Base-by-base conservation (phyloP, 805 yeast genomes). In the Starmerella vaccinii region DNA sequence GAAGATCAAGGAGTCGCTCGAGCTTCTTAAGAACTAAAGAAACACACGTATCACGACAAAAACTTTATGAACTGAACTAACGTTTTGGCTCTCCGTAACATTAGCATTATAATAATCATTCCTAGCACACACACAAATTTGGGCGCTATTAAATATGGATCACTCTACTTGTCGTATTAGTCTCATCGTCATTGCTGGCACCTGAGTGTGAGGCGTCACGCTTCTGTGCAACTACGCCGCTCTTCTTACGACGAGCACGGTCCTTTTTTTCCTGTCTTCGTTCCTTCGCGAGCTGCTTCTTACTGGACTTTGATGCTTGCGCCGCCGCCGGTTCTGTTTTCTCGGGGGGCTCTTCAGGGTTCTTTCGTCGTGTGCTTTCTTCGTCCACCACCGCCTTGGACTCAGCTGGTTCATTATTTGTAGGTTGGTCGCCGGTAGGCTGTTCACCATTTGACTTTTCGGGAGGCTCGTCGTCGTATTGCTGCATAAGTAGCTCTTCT, bases 1-100 rank as follows among this genome's bases (percentile, higher is more conserved):
- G 35, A 56, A 60, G 57, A 56, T 67, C 58, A 58, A 58, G 58
- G 80, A 80, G 66, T 83, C 82, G 57, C 76, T 88, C 67, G 84
- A 85, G 74, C 77, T 78, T 51, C 54, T 57, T 55, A 67, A 60
- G n/a, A 41, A 41, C 23, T 41, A 41, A 27, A n/a, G 8, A 13
- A 7, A 37, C 13, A 19, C 40, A 9, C 33, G 15, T 30, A 9
- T 30, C n/a, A 34, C n/a, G 19, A 34, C n/a, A n/a, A 34, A 34
- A 34, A 32, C 8, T 27, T 32, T 13, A 32, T 32, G 35, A 32
- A 32, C 35, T 32, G 15, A 32, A 32, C 15, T 9, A 32, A 32
- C 29, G 29, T 26, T 26, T n/a, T n/a, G n/a, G n/a, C n/a, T n/a
- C n/a, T 12, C 29, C 29, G 29, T 26, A 26, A 26, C 10, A 26